These are phyloP conservation scores for Anthoceros angustus DNA, from an alignment of 225 moss, liverwort and hornwort genomes.

Conservation along the genomic window DNA sequence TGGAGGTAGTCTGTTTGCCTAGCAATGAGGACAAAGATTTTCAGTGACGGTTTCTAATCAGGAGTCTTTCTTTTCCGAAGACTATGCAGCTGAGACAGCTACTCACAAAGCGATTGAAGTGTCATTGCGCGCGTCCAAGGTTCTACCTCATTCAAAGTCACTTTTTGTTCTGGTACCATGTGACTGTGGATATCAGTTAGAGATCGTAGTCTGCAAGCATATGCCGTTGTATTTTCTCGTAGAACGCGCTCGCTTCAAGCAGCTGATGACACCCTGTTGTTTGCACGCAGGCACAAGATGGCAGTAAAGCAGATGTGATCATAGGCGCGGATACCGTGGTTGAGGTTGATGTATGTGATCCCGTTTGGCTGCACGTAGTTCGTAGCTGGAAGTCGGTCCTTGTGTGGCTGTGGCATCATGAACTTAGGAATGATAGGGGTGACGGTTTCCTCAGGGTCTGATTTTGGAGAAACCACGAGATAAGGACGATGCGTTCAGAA, in stretches of 20 bases:
- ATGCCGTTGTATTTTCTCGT: too few species aligned
- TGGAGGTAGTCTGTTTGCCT: constrained; percentile 36
- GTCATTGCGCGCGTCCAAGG: constrained; percentile 28
- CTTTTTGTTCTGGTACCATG: neutral
- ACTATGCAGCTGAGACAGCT: constrained; percentile 79
- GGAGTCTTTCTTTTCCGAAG: constrained; percentile 21
- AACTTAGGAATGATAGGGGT: neutral
- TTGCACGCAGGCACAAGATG: constrained; percentile 30
- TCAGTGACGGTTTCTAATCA: neutral
- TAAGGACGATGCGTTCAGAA: constrained; percentile 58
- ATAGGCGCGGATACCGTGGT: constrained; percentile 97
- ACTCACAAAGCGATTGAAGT: constrained; percentile 84
- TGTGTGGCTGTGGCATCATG: neutral
- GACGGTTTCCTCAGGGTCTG: constrained; percentile 33
- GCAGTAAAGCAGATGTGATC: constrained; percentile 56
- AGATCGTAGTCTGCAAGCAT: neutral
- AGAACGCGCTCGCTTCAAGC: too few species aligned
- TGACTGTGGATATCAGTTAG: neutral
- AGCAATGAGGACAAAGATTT: neutral
- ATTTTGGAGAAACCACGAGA: constrained; percentile 78
- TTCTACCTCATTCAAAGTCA: constrained; percentile 9
- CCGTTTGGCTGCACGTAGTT: neutral
- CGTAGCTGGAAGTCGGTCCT: neutral
- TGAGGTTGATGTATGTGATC: constrained; percentile 60
- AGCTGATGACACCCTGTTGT: too few species aligned